phyloP scores from a whole-genome alignment of 1,284 basidiomycete species.

The Austroboletus olivaceoglutinosus region DNA sequence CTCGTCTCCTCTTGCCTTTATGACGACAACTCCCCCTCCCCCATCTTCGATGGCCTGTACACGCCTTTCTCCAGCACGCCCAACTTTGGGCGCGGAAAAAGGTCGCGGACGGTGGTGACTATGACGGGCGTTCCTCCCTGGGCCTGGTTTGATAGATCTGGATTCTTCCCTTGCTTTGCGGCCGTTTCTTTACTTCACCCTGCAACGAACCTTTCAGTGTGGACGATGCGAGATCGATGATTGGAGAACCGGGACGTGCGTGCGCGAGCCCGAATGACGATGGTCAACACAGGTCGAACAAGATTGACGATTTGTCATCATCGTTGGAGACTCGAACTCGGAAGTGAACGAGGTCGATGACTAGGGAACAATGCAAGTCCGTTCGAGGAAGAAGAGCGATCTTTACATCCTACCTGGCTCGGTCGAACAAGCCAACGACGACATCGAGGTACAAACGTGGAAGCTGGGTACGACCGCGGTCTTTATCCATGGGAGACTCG shows the following conservation, averaged over 20 bases:
- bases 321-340: not conserved
- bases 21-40: not conserved
- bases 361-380: not conserved
- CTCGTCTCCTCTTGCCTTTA: not conserved
- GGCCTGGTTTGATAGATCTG: conserved; percentile 1
- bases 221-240: not conserved
- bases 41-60: not conserved
- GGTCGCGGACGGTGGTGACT: conserved; percentile 9
- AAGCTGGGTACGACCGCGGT: too few species aligned
- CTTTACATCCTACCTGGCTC: not conserved
- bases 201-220: conserved; percentile 1
- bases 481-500: too few species aligned
- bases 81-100: conserved; percentile 16
- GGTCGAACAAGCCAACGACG: not conserved
- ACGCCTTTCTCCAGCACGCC: conserved; percentile 18
- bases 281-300: not conserved
- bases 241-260: conserved; percentile 1
- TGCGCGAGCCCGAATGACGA: not conserved
- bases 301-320: not conserved
- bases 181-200: not conserved
- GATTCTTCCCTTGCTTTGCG: not conserved
- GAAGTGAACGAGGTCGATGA: not conserved
- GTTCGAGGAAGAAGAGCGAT: not conserved
- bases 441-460: too few species aligned
- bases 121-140: not conserved